Base-by-base conservation (phyloP, 148 eudicot species). In the Dysphania ambrosioides region DNA sequence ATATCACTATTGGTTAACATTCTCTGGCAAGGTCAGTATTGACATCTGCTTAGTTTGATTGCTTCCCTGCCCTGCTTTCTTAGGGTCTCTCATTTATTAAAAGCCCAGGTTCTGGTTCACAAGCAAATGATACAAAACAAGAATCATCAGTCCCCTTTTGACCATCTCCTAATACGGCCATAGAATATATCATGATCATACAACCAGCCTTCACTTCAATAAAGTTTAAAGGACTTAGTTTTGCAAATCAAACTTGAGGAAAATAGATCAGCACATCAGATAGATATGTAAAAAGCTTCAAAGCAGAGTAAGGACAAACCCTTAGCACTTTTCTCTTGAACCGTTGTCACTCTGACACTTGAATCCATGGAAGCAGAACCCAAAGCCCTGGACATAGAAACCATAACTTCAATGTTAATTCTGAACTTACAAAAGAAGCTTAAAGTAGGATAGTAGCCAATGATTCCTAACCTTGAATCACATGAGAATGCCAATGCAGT, bases 291-390 rank as follows among this genome's bases (percentile, higher is more conserved):
- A 36, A 5, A 34, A 73, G 13, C 38, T 53, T 31, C 42, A 51
- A 74, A 30, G 21, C 31, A 21, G 12, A 41, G 12, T 26, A 55
- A 78, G 66, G 23, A 71, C 75, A n/a, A 75, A 89, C 98, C 97
- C 42, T 74, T 85, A 67, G 83, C 78, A 73, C 81, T 85, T 77
- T 72, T 82, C 12, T 90, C 97, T 75, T 80, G 68, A 68, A 91
- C 82, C 44, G 78, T 38, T 19, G 97, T 94, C 73, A 91, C 97
- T 84, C 96, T 90, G 34, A 83, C 90, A 74, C 97, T 91, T 78
- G 98, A 81, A 87, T 91, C 98, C 83, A 91, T 58, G 73, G 98
- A 91, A 74, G 86, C 88, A 34, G 98, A 94, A 64, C 82, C 75
- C 89, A 95, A 79, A 60, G 92, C 89, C 87, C 98, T 95, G 86